Base-by-base conservation (phyloP, 2,329 filamentous ascomycete species). In the Diaporthe velutina region DNA sequence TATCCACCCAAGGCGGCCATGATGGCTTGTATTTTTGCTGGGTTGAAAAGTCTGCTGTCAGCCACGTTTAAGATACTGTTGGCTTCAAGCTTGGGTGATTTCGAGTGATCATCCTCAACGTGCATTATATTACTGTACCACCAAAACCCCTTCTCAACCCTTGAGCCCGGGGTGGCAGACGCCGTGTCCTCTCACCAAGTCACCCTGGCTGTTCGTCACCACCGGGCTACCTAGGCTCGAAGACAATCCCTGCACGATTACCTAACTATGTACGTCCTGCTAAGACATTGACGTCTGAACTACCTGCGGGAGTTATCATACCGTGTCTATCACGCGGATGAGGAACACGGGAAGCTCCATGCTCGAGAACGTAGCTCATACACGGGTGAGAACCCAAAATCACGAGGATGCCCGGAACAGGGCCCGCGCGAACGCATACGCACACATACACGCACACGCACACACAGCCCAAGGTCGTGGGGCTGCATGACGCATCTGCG, bases 1-100 rank as follows among this genome's bases (percentile, higher is more conserved):
- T 50, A 67, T 30, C 64, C 64, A 38, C 64, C 64, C 30, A 22
- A 2, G 45, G 12, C 45, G 12, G 30, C 48, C 15, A 40, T 40
- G 30, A 48, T 48, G 42, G 40, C 60, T 48, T 30, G 48, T n/a
- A 66, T 48, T 33, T 48, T 35, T 64, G 60, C 64, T 52, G 64
- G 28, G 19, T 25, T 4, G 54, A 9, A 40, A 54, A 33, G 17
- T 42, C 30, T n/a, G 28, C 15, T 15, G 10, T 42, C 17, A 15
- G 28, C 15, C 28, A 19, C 52, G 52, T 13, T n/a, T 15, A 30
- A 10, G 17, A 30, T 30, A 13, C 15, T 15, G 38, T 28, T 30
- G 38, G 38, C 35, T 42, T 38, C 58, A 42, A 54, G 40, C 28
- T 12, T 45, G 28, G 25, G 30, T 33, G 42, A 33, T 48, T 13